Conservation (phyloP, 371 early-diverging fungal genomes). For the Cladochytrium tenue region DNA sequence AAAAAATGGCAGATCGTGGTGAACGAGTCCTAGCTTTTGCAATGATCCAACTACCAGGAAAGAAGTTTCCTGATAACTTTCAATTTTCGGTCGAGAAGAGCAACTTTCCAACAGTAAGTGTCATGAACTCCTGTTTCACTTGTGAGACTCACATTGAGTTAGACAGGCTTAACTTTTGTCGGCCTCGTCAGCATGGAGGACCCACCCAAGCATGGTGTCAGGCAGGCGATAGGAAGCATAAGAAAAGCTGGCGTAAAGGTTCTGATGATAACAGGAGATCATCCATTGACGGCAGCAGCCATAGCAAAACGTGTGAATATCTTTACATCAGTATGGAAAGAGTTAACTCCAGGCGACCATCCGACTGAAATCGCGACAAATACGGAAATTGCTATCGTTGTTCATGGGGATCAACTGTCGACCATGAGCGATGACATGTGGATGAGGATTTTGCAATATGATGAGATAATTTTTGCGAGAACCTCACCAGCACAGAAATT, state of each 20-base stretch:
- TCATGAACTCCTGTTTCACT: no score
- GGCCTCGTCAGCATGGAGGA: constrained; percentile 53
- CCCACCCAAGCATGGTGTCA: constrained; percentile 51
- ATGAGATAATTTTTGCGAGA: constrained; percentile 55
- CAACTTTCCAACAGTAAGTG: constrained; percentile 46
- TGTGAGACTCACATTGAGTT: no score
- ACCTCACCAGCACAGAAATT: constrained; percentile 55
- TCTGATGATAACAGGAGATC: constrained; percentile 59
- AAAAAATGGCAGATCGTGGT: constrained; percentile 47
- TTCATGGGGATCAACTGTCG: constrained; percentile 38
- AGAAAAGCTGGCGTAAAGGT: constrained; percentile 54
- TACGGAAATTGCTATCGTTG: constrained; percentile 27
- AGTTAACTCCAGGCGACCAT: no score
- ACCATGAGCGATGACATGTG: constrained; percentile 43
- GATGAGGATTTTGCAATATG: constrained; percentile 40
- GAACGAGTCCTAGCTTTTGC: constrained; percentile 55
- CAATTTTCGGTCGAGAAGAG: constrained; percentile 41
- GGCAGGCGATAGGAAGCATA: constrained; percentile 41
- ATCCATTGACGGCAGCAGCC: constrained; percentile 52
- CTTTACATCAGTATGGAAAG: constrained; percentile 11
- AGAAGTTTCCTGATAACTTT: constrained; percentile 50
- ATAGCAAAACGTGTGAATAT: constrained; percentile 31
- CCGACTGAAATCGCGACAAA: constrained; percentile 9
- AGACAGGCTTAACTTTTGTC: constrained; percentile 43
- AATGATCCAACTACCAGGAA: constrained; percentile 35